These are phyloP conservation scores for Cladosporium phlei DNA, from an alignment of 2,329 filamentous ascomycete species.

Conservation along the genomic window DNA sequence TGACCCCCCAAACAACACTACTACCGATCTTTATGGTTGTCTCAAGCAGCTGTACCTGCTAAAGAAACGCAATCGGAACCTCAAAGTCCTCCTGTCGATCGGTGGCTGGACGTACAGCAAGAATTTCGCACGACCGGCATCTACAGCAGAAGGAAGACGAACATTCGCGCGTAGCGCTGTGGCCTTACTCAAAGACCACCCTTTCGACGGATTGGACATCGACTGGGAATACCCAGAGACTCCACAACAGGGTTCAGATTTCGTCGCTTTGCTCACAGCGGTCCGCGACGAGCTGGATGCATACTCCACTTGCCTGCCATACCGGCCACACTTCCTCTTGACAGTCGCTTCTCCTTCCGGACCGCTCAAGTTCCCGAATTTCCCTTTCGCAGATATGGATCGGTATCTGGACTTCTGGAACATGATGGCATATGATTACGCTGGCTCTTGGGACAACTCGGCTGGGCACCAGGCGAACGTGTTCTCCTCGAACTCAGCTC, in stretches of 20 bases:
- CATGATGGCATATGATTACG: conserved; percentile 51
- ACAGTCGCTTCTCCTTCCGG: conserved; percentile 43
- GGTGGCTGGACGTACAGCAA: conserved; percentile 75
- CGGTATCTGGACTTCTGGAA: conserved; percentile 47
- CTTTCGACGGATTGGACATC: conserved; percentile 56
- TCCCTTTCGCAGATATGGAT: conserved; percentile 40
- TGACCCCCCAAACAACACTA: conserved; percentile 62
- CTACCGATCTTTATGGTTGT: conserved; percentile 70
- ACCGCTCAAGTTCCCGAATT: conserved; percentile 38
- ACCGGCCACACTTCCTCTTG: conserved; percentile 38
- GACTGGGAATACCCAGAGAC: conserved; percentile 46
- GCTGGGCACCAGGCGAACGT: conserved; percentile 81
- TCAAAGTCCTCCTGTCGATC: conserved; percentile 78
- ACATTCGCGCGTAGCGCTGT: conserved; percentile 69
- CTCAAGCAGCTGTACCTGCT: conserved; percentile 71
- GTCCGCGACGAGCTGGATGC: conserved; percentile 36
- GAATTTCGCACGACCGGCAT: conserved; percentile 69
- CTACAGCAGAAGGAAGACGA: conserved; percentile 56
- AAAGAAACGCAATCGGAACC: conserved; percentile 69
- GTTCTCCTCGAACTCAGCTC: conserved; percentile 53
- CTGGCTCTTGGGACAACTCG: conserved; percentile 70
- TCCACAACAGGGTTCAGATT: conserved; percentile 36
- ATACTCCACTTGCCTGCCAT: conserved; percentile 34
- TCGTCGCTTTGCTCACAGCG: conserved; percentile 37
- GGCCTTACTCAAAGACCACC: conserved; percentile 70